Percentiles rank a stretch among this genome's conserved stretches.
These are phyloP conservation scores for Lasiosphaeris hirsuta DNA, from an alignment of 495 filamentous ascomycete genomes.

Conservation along the genomic window DNA sequence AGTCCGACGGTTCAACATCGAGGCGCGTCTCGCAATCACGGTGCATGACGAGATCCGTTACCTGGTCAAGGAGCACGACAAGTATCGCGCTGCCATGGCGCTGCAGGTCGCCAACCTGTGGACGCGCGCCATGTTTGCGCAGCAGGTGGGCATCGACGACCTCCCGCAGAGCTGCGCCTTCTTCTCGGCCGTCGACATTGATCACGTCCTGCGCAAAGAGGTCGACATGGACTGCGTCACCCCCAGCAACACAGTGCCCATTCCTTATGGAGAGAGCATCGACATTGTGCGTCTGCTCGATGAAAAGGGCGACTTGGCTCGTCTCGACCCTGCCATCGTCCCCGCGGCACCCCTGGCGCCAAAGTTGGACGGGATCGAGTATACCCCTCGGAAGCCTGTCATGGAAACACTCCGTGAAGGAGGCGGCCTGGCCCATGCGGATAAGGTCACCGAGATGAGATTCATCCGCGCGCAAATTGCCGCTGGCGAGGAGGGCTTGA, in stretches of 20 bases:
- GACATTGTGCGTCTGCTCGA: slow-evolving; percentile 73
- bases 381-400: slow-evolving; percentile 69
- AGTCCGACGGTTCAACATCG: slow-evolving; percentile 76
- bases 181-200: slow-evolving; percentile 93
- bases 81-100: slow-evolving; percentile 84
- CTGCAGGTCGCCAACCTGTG: slow-evolving; percentile 92
- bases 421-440: slow-evolving; percentile 20
- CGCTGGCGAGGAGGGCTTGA: slow-evolving; percentile 67
- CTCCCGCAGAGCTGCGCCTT: slow-evolving; percentile 91
- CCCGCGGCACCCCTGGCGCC: slow-evolving; percentile 46
- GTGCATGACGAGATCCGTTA: slow-evolving; percentile 98
- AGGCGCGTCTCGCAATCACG: slow-evolving; percentile 83
- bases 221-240: slow-evolving; percentile 97
- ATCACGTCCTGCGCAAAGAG: slow-evolving; percentile 90
- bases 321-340: slow-evolving; percentile 59
- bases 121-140: slow-evolving; percentile 94
- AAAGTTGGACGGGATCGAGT: slow-evolving; percentile 56
- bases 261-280: slow-evolving; percentile 80
- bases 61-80: slow-evolving; percentile 79
- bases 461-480: slow-evolving; percentile 85
- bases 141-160: slow-evolving; percentile 95
- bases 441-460: slow-evolving; percentile 45
- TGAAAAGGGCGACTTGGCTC: slow-evolving; percentile 56
- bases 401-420: slow-evolving; percentile 62
- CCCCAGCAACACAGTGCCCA: slow-evolving; percentile 73